A percentile compares a stretch with the other conserved stretches of the same genome.
Evolutionary conservation across 179 eudicot species (phyloP).

Genomic region (Vitellaria paradoxa): DNA sequence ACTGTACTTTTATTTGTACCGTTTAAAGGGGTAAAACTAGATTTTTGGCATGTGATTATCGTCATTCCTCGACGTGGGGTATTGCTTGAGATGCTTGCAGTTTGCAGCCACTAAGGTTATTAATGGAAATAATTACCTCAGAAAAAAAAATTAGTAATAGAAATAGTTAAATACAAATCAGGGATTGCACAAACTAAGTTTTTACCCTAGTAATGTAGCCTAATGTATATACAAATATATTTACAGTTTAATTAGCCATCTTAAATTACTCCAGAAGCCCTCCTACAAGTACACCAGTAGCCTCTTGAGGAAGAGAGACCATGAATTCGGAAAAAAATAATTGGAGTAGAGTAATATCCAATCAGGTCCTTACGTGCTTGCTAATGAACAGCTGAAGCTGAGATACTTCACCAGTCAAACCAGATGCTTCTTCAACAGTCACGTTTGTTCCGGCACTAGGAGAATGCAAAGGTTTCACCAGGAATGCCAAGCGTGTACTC

Average conservation of each 20-base stretch:
- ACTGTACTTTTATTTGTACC: neutral
- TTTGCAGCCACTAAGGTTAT: neutral
- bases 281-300: no score
- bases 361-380: neutral
- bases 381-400: conserved; percentile 72
- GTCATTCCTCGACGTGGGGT: no score
- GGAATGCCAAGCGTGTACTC: conserved; percentile 73
- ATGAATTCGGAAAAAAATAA: no score
- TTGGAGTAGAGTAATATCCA: no score
- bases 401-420: conserved; percentile 64
- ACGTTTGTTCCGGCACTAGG: conserved; percentile 80
- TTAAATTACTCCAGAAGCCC: no score
- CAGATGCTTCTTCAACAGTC: conserved; percentile 79
- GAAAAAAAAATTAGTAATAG: no score
- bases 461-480: conserved; percentile 71
- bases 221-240: no score
- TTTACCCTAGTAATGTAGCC: no score
- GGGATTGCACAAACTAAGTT: neutral
- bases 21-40: no score
- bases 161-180: conserved; percentile 1
- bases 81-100: neutral
- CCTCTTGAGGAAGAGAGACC: no score
- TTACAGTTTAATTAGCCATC: no score
- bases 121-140: neutral
- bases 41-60: no score